Percentiles rank a stretch among this genome's conserved stretches.
Conservation (phyloP, 768 basidiomycete genomes). For the Trichaptum fuscoviolaceum region DNA sequence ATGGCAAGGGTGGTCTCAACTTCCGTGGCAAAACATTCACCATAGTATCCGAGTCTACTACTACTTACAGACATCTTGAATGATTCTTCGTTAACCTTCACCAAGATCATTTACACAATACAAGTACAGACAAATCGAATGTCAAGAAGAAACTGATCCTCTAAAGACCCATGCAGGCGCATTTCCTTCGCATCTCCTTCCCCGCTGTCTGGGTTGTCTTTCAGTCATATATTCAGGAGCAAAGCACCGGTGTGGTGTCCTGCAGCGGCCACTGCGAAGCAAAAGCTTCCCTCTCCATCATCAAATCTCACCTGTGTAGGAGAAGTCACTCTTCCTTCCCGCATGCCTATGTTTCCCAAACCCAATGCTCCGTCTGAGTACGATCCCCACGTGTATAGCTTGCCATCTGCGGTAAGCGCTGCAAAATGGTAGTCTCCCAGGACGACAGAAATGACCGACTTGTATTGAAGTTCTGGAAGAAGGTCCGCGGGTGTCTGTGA, state of each 20-base stretch:
- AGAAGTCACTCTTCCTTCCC: slow-evolving; percentile 26
- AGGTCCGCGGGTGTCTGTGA: slow-evolving; percentile 45
- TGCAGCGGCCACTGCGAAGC: slow-evolving; percentile 72
- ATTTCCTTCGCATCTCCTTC: no score
- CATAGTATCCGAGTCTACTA: no score
- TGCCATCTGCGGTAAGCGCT: slow-evolving; percentile 74
- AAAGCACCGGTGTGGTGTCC: slow-evolving; percentile 94
- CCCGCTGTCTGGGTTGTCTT: no score
- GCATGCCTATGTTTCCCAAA: slow-evolving; percentile 60
- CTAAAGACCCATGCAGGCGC: no score
- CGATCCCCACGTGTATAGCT: slow-evolving; percentile 75
- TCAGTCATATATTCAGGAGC: slow-evolving; percentile 58
- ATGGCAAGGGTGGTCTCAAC: no score
- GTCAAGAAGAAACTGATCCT: no score
- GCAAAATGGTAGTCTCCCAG: slow-evolving; percentile 91
- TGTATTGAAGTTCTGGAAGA: slow-evolving; percentile 69
- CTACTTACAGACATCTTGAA: no score
- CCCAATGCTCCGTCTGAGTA: slow-evolving; percentile 81
- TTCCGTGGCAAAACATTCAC: no score
- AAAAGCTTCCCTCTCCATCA: slow-evolving; percentile 53
- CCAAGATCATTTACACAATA: no score
- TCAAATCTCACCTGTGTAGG: slow-evolving; percentile 76
- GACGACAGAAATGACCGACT: slow-evolving; percentile 76
- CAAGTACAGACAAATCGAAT: no score
- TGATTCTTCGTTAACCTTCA: no score